Conservation (phyloP, 805 yeast genomes). For the Wickerhamia fluorescens region DNA sequence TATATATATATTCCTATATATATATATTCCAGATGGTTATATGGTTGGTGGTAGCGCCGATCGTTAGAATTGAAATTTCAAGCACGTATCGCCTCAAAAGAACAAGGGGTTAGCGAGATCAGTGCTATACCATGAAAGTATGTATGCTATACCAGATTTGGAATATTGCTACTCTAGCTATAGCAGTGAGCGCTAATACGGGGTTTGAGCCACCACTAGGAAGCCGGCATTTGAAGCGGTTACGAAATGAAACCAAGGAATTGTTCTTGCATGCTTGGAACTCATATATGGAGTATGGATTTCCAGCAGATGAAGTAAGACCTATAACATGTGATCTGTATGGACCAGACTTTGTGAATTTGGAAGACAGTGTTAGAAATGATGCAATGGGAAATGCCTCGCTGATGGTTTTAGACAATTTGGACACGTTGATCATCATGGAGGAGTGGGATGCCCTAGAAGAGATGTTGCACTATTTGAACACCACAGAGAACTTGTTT, state of each 20-base stretch:
- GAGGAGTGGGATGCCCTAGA: constrained; percentile 54
- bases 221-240: no score
- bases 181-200: not conserved
- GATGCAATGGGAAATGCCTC: constrained; percentile 85
- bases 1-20: no score
- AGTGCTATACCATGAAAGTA: no score
- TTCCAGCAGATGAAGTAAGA: constrained; percentile 73
- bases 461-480: constrained; percentile 19
- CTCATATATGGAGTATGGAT: constrained; percentile 61
- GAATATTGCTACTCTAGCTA: not conserved
- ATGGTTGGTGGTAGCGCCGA: no score
- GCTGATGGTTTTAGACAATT: constrained; percentile 67
- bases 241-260: constrained; percentile 44
- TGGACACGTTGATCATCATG: constrained; percentile 73
- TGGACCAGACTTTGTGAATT: constrained; percentile 53
- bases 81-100: no score
- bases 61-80: no score
- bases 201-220: not conserved
- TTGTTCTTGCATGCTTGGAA: constrained; percentile 73
- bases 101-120: no score
- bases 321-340: constrained; percentile 69
- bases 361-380: constrained; percentile 52
- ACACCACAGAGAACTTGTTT: constrained; percentile 39
- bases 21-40: no score
- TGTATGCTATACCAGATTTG: no score